Conservation (phyloP, 2,329 filamentous ascomycete genomes). For the Fusarium sp. region DNA sequence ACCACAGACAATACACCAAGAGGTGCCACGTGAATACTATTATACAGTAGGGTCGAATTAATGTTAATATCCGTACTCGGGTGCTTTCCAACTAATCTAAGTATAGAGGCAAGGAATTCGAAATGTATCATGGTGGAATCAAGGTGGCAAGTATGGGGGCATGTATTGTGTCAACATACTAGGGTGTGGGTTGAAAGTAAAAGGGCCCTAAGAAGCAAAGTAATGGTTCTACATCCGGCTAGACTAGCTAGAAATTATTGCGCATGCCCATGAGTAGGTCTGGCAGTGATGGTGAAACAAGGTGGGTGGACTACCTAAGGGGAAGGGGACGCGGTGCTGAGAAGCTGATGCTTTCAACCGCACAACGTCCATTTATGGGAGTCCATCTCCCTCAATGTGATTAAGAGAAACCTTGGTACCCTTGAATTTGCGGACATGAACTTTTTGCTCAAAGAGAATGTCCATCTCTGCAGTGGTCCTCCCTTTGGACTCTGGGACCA, state of each 20-base stretch:
- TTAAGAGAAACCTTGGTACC: constrained; percentile 35
- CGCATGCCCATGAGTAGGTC: not conserved
- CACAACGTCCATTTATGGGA: not conserved
- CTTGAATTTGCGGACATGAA: constrained; percentile 54
- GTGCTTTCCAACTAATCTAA: not conserved
- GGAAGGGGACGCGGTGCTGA: not conserved
- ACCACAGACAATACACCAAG: not conserved
- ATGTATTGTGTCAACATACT: not conserved
- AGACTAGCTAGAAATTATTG: not conserved
- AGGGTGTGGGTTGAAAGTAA: not conserved
- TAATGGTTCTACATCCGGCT: not conserved
- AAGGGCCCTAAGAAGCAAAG: not conserved
- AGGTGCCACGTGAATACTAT: not conserved
- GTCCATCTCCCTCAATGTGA: not conserved
- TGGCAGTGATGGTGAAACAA: not conserved
- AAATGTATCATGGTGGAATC: not conserved
- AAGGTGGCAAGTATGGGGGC: not conserved
- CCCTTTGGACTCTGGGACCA: constrained; percentile 63
- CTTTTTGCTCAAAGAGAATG: constrained; percentile 58
- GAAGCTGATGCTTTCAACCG: not conserved
- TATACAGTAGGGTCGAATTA: not conserved
- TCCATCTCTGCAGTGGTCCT: constrained; percentile 66
- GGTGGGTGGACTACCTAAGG: not conserved
- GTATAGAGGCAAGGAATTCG: not conserved
- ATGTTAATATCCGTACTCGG: not conserved